Percentiles rank a stretch among this genome's conserved stretches.
phyloP scores from a whole-genome alignment of 805 yeast species.

The Lipomyces lipofer region DNA sequence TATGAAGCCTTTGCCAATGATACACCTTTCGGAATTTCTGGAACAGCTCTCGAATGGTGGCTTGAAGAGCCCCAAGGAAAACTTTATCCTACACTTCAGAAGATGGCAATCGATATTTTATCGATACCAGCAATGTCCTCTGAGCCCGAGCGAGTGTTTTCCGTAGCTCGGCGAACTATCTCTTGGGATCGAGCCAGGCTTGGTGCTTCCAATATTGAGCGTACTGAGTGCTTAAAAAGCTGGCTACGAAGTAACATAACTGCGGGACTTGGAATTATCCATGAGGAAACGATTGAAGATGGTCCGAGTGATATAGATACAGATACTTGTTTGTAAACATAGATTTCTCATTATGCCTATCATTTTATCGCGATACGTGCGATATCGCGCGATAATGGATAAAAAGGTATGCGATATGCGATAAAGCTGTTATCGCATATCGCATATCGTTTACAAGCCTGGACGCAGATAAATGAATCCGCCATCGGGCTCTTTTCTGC shows the following conservation, averaged over 20 bases:
- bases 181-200: background rate
- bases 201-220: background rate
- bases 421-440: background rate
- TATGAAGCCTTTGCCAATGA: constrained; percentile 2
- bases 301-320: constrained; percentile 1
- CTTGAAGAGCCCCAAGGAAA: constrained; percentile 1
- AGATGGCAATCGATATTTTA: constrained; percentile 1
- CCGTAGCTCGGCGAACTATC: constrained; percentile 2
- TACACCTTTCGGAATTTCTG: background rate
- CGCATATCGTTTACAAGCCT: too few relatives aligned
- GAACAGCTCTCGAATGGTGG: constrained; percentile 2
- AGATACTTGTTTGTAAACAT: background rate
- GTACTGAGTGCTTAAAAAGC: background rate
- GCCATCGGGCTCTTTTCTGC: background rate
- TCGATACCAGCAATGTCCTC: constrained; percentile 1
- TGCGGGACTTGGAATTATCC: background rate
- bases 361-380: constrained; percentile 1
- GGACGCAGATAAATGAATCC: too few relatives aligned
- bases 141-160: constrained; percentile 1
- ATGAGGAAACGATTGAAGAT: background rate
- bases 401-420: background rate
- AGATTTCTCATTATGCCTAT: background rate
- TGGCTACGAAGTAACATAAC: background rate
- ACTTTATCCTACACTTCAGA: background rate
- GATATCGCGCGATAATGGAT: background rate